phyloP scores from a whole-genome alignment of 2,329 filamentous ascomycete species.

The Cadophora luteo-olivacea region DNA sequence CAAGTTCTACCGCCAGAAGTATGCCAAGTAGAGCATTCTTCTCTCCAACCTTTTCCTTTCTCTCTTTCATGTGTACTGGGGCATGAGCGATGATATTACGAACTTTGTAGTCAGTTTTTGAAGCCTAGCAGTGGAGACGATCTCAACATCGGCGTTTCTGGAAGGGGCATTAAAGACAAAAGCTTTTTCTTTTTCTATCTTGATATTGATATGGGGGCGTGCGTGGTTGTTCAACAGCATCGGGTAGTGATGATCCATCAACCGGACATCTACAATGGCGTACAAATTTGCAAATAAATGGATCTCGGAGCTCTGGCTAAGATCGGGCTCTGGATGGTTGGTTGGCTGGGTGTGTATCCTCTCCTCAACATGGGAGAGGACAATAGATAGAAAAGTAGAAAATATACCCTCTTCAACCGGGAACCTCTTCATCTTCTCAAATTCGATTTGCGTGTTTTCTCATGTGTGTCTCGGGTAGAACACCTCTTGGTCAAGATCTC shows the following conservation, averaged over 20 bases:
- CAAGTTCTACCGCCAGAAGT: constrained; percentile 94
- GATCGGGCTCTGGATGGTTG: constrained; percentile 8
- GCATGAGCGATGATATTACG: constrained; percentile 28
- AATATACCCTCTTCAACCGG: constrained; percentile 44
- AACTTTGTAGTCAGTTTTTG: constrained; percentile 35
- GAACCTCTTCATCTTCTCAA: not conserved
- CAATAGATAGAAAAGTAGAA: constrained; percentile 35
- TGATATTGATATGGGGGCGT: constrained; percentile 22
- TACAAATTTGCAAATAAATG: constrained; percentile 27
- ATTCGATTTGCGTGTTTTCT: no score
- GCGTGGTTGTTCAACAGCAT: constrained; percentile 43
- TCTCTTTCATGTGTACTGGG: constrained; percentile 15
- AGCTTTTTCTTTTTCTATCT: constrained; percentile 31
- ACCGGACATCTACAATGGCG: constrained; percentile 44
- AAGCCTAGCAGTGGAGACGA: constrained; percentile 46
- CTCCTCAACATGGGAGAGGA: constrained; percentile 7
- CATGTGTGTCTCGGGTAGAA: no score
- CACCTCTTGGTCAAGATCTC: no score
- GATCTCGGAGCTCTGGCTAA: constrained; percentile 13
- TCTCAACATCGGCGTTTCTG: constrained; percentile 57
- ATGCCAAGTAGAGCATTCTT: constrained; percentile 53
- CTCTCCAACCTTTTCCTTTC: constrained; percentile 26
- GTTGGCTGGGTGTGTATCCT: constrained; percentile 22
- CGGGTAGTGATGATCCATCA: constrained; percentile 45
- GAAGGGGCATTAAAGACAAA: constrained; percentile 44